Evolutionary conservation across 2,329 filamentous ascomycete species (phyloP), one percentile per base, ranked within the genome.

Genomic region (Aspergillus persii): DNA sequence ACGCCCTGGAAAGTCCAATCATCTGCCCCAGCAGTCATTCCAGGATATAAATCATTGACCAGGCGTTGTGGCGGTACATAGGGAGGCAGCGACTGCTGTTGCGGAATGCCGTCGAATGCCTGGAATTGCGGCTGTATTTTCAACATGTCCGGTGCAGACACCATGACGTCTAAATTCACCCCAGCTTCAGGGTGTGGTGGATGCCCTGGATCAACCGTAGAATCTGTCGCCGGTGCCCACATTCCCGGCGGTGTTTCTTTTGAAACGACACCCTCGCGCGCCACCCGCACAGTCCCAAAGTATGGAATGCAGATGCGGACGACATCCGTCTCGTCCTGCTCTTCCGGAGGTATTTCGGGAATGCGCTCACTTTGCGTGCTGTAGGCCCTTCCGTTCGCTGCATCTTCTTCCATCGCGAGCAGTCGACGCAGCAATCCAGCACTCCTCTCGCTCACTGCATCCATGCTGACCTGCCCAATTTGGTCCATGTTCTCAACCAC

Each of bases 271-370:
- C 54, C 53, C 33, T 50, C 49, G 18, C 64, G 64, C 12, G 66
- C 66, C 30, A 81, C 76, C 30, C 68, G 70, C 15, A 82, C 69
- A 1, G 68, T 73, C 1, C 79, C 78, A 26, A 80, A 70, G 46
- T 78, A 77, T 0, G 80, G 80, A 18, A 82, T 75, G 11, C 73
- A 67, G 11, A 83, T 75, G 18, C 64, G 63, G 2, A 81, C 58
- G 4, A 68, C 59, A 1, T 63, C 18, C 2, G 6, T 4, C 8
- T 46, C 41, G 41, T 59, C 1, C 50, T 55, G 9, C 27, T 57
- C 12, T 66, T 46, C 11, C 26, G 47, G 4, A 46, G 29, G 39
- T 26, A 18, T 29, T 3, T 36, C 49, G 23, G 11, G 50, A 31
- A 9, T 48, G 7, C 30, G 50, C 30, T 48, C 46, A 11, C 33